Evolutionary conservation across 2,329 filamentous ascomycete species (phyloP).

Genomic region (Talaromyces sp.): DNA sequence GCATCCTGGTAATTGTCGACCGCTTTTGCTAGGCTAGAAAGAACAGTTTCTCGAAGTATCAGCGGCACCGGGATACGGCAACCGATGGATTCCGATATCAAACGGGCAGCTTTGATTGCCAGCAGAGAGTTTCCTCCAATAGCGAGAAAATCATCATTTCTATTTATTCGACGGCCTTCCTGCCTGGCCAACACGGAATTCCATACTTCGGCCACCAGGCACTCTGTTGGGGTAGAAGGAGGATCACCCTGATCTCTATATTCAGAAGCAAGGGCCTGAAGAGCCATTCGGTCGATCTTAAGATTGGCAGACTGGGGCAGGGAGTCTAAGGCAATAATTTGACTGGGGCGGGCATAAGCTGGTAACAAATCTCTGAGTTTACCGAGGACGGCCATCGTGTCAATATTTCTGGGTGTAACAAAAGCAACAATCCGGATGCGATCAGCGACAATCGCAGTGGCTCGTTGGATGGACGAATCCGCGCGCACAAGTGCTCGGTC

Average conservation of each 20-base stretch:
- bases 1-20: no score
- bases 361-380: background rate
- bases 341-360: background rate
- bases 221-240: no score
- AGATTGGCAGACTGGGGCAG: background rate
- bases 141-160: background rate
- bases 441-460: background rate
- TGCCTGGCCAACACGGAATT: no score
- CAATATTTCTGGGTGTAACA: background rate
- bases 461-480: background rate
- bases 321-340: background rate
- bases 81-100: background rate
- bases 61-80: background rate
- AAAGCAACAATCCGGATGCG: background rate
- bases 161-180: no score
- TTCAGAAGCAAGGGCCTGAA: background rate
- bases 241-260: no score
- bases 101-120: background rate
- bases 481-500: background rate
- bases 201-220: no score
- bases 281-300: background rate
- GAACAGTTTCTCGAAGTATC: background rate
- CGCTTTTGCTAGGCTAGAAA: background rate
- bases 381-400: background rate
- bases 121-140: constrained; percentile 2